Percentiles rank a stretch among this genome's conserved stretches.
phyloP scores from a whole-genome alignment of 495 filamentous ascomycete species.

The Aspergillus campestris region DNA sequence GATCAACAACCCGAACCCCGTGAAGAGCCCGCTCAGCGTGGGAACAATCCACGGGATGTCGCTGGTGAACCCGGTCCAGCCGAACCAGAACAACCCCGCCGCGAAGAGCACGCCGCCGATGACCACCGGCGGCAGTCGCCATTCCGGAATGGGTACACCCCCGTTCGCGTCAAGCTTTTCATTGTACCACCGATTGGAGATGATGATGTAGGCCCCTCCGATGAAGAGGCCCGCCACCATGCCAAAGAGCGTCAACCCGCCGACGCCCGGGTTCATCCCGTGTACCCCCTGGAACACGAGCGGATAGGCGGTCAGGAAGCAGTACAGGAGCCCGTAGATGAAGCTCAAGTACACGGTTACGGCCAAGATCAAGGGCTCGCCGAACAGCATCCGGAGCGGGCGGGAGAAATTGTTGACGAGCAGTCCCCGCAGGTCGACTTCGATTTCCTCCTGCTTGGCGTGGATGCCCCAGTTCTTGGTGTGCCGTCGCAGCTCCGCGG shows the following conservation, averaged over 20 bases:
- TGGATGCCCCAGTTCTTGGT: constrained; percentile 93
- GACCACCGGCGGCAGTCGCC: constrained; percentile 75
- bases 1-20: constrained; percentile 56
- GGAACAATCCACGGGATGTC: constrained; percentile 78
- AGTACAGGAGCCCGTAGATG: constrained; percentile 73
- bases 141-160: constrained; percentile 70
- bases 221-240: constrained; percentile 66
- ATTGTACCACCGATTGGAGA: constrained; percentile 54
- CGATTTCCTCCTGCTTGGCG: constrained; percentile 88
- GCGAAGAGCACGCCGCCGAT: constrained; percentile 68
- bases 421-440: constrained; percentile 71
- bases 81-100: constrained; percentile 77
- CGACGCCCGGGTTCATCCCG: constrained; percentile 54
- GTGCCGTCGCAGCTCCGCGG: constrained; percentile 64
- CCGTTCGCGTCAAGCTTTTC: constrained; percentile 66
- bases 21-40: constrained; percentile 57
- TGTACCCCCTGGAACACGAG: constrained; percentile 71
- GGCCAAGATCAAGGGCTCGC: constrained; percentile 69
- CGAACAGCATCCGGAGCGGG: constrained; percentile 68
- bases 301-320: constrained; percentile 74
- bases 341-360: constrained; percentile 77
- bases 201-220: constrained; percentile 55
- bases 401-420: constrained; percentile 76
- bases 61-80: constrained; percentile 60
- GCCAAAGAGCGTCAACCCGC: constrained; percentile 73